Base-by-base conservation (phyloP, 139 green algal species). In the Pseudopediastrum boryanum region DNA sequence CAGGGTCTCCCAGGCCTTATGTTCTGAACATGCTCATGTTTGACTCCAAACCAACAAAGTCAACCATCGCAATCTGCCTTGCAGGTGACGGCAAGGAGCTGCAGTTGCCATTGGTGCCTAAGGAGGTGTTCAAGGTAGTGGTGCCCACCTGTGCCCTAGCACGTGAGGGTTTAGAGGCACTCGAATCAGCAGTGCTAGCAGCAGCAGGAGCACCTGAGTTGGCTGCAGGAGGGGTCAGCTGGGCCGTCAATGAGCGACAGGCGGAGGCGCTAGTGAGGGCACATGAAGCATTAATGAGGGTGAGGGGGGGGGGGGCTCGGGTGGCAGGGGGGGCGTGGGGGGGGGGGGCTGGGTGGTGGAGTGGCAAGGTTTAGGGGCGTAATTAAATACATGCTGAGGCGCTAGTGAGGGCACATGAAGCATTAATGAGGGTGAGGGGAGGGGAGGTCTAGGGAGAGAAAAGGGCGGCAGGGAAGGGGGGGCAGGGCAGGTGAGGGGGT, bases 241-340 rank as follows among this genome's bases (percentile, higher is more conserved):
- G 95, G 96, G 85, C 91, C 0, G 95, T 97, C 12, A 98, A 98
- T 67, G 88, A 96, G 86, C 84, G 95, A 33, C 95, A 98, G 83
- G 90, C 90, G 13, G 94, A 97, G 79, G 95, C 95, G 42, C 86
- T 98, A 61, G 86, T 93, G 1, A 71, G 90, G 0, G 89, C 90
- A 10, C 78, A 87, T 23, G 90, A 92, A 75, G 84, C 88, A n/a
- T 73, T 94, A 4, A 74, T 69, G 31, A 38, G 86, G 6, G 84
- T 86, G 33, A 50, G 77, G 27, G 33, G 84, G 10, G 54, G 54
- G 8, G 54, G 54, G 8, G 8, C n/a, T 6, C 33, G 8, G 54
- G 7, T 13, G 54, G 8, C n/a, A 6, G n/a, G 54, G n/a, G 54
- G 7, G 8, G 8, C 8, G 54, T 8, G 7, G 54, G 54, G 10